Evolutionary conservation across 108 stramenopile genomes (phyloP).

Genomic region (Aurantiochytrium sp.): DNA sequence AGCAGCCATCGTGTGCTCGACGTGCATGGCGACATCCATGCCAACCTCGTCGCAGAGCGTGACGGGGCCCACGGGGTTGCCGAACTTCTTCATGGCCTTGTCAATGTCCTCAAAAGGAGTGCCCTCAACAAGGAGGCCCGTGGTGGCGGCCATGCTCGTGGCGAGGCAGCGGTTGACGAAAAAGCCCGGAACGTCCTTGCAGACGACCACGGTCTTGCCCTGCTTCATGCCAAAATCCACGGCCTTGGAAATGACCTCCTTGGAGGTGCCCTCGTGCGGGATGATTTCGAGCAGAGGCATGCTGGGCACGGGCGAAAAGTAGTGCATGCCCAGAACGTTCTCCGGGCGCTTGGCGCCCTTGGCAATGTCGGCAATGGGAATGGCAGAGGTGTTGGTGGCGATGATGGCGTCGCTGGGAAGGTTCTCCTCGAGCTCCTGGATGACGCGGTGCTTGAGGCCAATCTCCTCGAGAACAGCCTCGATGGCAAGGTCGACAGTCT

Average conservation of each 20-base stretch:
- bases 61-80: conserved; percentile 90
- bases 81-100: conserved; percentile 82
- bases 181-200: conserved; percentile 98
- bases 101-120: conserved; percentile 74
- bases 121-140: conserved; percentile 73
- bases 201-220: conserved; percentile 94
- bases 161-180: conserved; percentile 98
- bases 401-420: conserved; percentile 89
- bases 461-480: conserved; percentile 98
- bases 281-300: conserved; percentile 99
- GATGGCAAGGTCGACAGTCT: conserved; percentile 81
- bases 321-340: conserved; percentile 93
- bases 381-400: conserved; percentile 96
- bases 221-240: conserved; percentile 93
- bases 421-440: conserved; percentile 75
- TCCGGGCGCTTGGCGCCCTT: conserved; percentile 65
- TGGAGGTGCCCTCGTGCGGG: conserved; percentile 78
- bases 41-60: conserved; percentile 89
- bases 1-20: conserved; percentile 70
- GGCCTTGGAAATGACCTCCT: conserved; percentile 71
- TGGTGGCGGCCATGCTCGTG: conserved; percentile 82
- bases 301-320: conserved; percentile 93
- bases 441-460: conserved; percentile 80
- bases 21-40: conserved; percentile 88
- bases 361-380: conserved; percentile 92